Conservation (phyloP, 2,329 filamentous ascomycete species). For the Neopestalotiopsis clavispora region DNA sequence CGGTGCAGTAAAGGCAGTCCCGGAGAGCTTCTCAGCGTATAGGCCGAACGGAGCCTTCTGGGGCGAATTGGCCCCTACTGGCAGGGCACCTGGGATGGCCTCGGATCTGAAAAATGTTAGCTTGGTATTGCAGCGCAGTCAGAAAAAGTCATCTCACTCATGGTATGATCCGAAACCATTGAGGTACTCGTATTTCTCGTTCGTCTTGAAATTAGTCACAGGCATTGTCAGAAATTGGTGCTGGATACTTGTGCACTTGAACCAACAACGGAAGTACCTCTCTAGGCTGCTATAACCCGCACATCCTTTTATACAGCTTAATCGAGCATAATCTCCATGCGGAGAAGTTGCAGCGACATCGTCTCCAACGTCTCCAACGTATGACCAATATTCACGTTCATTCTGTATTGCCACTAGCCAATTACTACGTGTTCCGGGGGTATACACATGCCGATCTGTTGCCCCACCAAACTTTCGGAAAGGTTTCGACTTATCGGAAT, state of each 20-base stretch:
- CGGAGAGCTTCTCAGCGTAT: slow-evolving; percentile 80
- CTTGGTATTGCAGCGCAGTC: neutral
- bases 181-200: slow-evolving; percentile 63
- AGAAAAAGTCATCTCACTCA: slow-evolving; percentile 55
- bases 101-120: slow-evolving; percentile 62
- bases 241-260: neutral
- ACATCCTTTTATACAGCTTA: neutral
- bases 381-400: neutral
- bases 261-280: neutral
- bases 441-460: neutral
- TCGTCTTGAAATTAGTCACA: slow-evolving; percentile 38
- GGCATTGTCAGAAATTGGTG: slow-evolving; percentile 34
- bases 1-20: slow-evolving; percentile 73
- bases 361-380: neutral
- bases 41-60: slow-evolving; percentile 80
- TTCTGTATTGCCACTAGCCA: neutral
- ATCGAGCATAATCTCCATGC: neutral
- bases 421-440: neutral
- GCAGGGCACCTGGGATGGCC: slow-evolving; percentile 75
- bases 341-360: neutral
- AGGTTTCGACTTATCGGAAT: neutral
- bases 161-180: slow-evolving; percentile 73
- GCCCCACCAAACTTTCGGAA: neutral
- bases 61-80: slow-evolving; percentile 78
- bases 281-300: neutral